Evolutionary conservation across 768 basidiomycete genomes (phyloP).

Genomic region (Calocera viscosa): DNA sequence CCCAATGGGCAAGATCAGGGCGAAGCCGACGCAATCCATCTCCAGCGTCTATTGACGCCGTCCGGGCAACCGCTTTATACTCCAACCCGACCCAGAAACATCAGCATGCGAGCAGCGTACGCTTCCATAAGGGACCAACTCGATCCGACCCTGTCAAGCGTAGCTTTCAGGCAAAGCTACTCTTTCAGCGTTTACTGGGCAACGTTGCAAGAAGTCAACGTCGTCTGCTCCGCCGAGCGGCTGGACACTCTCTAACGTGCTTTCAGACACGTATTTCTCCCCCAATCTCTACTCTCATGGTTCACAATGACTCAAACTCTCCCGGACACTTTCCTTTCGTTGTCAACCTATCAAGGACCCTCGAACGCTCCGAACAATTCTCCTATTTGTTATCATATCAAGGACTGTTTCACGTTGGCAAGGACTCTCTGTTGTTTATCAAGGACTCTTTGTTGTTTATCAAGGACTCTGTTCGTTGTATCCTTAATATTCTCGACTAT

Average conservation of each 20-base stretch:
- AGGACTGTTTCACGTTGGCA: not conserved
- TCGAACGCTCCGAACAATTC: not conserved
- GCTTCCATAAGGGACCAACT: not conserved
- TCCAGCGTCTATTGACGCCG: not conserved
- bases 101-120: not conserved
- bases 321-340: too few relatives aligned
- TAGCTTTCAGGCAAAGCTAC: slow-evolving; percentile 7
- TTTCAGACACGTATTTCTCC: not conserved
- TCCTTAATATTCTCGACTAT: not conserved
- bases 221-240: slow-evolving; percentile 4
- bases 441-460: not conserved
- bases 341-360: too few relatives aligned
- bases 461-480: slow-evolving; percentile 7
- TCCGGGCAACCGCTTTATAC: not conserved
- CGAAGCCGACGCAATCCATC: not conserved
- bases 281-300: not conserved
- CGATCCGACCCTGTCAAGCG: not conserved
- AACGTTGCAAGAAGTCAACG: slow-evolving; percentile 9
- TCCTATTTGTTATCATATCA: not conserved
- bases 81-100: not conserved
- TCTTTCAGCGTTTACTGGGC: slow-evolving; percentile 6
- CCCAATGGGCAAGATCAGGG: slow-evolving; percentile 2
- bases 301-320: too few relatives aligned
- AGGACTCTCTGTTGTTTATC: not conserved
- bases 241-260: slow-evolving; percentile 6